Percentiles rank a stretch among this genome's conserved stretches.
phyloP scores from a whole-genome alignment of 805 yeast species.

The Saccharomycopsis javanensis region DNA sequence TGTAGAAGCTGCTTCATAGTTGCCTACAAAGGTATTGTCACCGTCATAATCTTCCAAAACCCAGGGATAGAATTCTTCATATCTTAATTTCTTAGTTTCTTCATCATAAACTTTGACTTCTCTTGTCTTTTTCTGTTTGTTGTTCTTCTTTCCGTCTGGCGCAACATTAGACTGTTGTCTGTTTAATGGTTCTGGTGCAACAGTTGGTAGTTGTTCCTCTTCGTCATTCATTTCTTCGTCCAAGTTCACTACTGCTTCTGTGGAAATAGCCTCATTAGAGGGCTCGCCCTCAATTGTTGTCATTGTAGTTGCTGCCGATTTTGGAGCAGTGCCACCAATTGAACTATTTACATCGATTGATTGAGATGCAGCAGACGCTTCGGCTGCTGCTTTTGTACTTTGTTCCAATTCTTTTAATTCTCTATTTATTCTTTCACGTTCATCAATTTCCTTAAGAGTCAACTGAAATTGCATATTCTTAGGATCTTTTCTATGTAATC shows the following conservation, averaged over 20 bases:
- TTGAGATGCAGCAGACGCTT: slow-evolving; percentile 21
- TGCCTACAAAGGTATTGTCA: slow-evolving; percentile 88
- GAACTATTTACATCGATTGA: not conserved
- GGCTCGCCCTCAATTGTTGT: not conserved
- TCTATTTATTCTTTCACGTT: slow-evolving; percentile 32
- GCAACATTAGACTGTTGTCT: slow-evolving; percentile 22
- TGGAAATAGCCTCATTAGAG: not conserved
- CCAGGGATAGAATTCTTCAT: slow-evolving; percentile 98
- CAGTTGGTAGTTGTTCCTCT: slow-evolving; percentile 17
- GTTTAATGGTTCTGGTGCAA: slow-evolving; percentile 17
- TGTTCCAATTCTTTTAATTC: slow-evolving; percentile 23
- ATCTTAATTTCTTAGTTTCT: slow-evolving; percentile 70
- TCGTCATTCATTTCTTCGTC: slow-evolving; percentile 17
- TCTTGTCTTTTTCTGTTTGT: slow-evolving; percentile 71
- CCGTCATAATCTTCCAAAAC: slow-evolving; percentile 96
- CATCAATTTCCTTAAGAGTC: slow-evolving; percentile 65
- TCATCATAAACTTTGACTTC: slow-evolving; percentile 79
- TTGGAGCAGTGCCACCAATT: not conserved
- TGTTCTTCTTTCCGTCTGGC: slow-evolving; percentile 34
- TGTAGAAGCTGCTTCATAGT: slow-evolving; percentile 77
- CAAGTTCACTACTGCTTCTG: slow-evolving; percentile 21
- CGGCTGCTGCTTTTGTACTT: slow-evolving; percentile 19
- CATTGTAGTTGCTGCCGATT: not conserved
- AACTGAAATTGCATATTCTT: slow-evolving; percentile 80
- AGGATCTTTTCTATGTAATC: slow-evolving; percentile 91